These are phyloP conservation scores for Trichoderma brevicompactum DNA, from an alignment of 2,329 filamentous ascomycete genomes.

Conservation along the genomic window DNA sequence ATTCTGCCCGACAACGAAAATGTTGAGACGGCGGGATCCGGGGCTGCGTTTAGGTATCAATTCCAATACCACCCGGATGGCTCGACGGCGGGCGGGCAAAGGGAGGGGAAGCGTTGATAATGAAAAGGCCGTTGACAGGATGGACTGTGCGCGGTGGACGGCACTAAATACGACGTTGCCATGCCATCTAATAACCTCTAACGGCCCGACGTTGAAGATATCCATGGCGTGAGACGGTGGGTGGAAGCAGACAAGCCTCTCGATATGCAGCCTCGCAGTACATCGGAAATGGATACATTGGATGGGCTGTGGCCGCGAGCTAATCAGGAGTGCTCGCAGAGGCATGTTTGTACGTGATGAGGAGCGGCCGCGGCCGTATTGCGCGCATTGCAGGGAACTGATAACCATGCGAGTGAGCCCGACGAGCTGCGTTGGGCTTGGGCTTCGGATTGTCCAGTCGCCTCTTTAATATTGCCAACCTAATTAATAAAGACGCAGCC, in stretches of 20 bases:
- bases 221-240: constrained; percentile 19
- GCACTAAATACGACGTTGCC: constrained; percentile 11
- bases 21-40: not conserved
- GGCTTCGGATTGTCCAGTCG: not conserved
- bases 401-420: constrained; percentile 23
- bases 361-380: constrained; percentile 25
- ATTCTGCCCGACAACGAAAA: constrained; percentile 18
- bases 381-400: constrained; percentile 25
- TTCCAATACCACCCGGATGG: constrained; percentile 17
- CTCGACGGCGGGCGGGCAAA: not conserved
- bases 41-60: constrained; percentile 20
- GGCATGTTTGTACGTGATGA: constrained; percentile 22
- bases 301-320: not conserved
- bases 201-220: constrained; percentile 24
- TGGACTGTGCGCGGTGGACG: not conserved
- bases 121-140: constrained; percentile 17
- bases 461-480: not conserved
- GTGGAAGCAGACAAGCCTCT: not conserved
- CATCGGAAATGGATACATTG: constrained; percentile 11
- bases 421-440: constrained; percentile 21
- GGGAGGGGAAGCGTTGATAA: not conserved
- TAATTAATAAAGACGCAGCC: not conserved
- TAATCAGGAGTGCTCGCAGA: constrained; percentile 19
- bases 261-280: constrained; percentile 13
- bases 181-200: not conserved